Conservation (phyloP, 495 filamentous ascomycete species). For the Lophiotrema nucula region DNA sequence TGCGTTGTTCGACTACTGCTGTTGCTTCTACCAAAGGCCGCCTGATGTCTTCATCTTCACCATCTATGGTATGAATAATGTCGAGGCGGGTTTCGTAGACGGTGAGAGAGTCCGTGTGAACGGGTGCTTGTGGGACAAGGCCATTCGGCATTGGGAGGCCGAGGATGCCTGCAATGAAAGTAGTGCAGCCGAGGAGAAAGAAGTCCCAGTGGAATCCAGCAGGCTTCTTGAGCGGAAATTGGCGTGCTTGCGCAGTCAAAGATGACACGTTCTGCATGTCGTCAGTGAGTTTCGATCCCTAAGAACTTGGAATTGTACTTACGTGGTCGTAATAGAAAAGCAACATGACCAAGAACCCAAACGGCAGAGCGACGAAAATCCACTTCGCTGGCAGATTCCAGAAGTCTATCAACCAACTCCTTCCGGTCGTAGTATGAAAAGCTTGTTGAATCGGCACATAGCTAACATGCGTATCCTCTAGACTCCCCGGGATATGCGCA, state of each 20-base stretch:
- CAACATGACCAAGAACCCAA: constrained; percentile 77
- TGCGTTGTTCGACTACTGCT: constrained; percentile 82
- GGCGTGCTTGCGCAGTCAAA: constrained; percentile 83
- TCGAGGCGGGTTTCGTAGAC: constrained; percentile 32
- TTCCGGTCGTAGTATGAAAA: constrained; percentile 35
- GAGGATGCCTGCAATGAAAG: constrained; percentile 1
- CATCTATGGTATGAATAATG: constrained; percentile 38
- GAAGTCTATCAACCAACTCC: constrained; percentile 79
- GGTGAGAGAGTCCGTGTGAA: constrained; percentile 75
- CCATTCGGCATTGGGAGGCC: constrained; percentile 14
- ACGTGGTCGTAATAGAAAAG: constrained; percentile 87
- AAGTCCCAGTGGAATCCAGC: constrained; percentile 41
- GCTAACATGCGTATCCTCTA: constrained; percentile 28
- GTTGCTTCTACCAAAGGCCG: constrained; percentile 55
- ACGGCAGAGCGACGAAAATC: constrained; percentile 82
- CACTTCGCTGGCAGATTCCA: constrained; percentile 73
- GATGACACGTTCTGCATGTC: constrained; percentile 59
- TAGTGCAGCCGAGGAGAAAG: constrained; percentile 5
- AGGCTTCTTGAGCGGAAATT: constrained; percentile 85
- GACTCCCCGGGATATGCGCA: constrained; percentile 36
- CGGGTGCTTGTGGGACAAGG: constrained; percentile 56
- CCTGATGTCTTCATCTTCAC: constrained; percentile 53
- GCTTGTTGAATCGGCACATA: background rate
- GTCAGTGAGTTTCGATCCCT: constrained; percentile 29
- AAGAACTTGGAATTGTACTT: background rate